Conservation (phyloP, 2,329 filamentous ascomycete species). For the Acrocalymma vagum region DNA sequence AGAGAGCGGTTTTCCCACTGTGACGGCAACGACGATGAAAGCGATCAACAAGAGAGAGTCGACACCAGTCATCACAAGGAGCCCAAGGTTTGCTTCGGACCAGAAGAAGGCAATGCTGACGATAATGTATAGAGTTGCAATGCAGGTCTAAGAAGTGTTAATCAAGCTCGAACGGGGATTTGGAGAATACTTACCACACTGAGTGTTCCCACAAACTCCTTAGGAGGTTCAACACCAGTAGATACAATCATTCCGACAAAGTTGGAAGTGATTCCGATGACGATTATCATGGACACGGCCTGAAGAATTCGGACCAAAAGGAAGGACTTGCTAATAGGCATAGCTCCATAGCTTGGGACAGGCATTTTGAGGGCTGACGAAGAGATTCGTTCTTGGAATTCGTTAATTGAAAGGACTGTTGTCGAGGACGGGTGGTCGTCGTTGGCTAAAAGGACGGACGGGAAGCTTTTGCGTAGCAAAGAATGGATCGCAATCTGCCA, state of each 20-base stretch:
- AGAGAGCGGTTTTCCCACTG: constrained; percentile 81
- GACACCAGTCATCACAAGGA: constrained; percentile 73
- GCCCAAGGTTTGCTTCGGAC: constrained; percentile 78
- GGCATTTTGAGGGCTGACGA: constrained; percentile 59
- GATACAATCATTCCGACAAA: constrained; percentile 81
- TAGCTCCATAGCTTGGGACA: constrained; percentile 71
- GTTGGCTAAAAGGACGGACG: constrained; percentile 27
- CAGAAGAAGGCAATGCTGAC: constrained; percentile 79
- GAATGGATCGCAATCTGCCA: constrained; percentile 45
- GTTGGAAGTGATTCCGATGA: constrained; percentile 83
- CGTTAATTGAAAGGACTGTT: constrained; percentile 17
- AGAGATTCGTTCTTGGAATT: too few relatives aligned
- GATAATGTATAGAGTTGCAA: constrained; percentile 78
- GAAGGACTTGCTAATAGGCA: constrained; percentile 77
- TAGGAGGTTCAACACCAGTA: constrained; percentile 70
- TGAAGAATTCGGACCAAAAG: constrained; percentile 76
- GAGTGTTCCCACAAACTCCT: constrained; percentile 79
- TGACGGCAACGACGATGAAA: constrained; percentile 77
- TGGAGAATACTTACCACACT: constrained; percentile 70
- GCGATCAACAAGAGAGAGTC: constrained; percentile 78
- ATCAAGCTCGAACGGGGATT: constrained; percentile 4
- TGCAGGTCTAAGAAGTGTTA: constrained; percentile 68
- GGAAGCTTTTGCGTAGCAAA: constrained; percentile 32
- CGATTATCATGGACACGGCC: constrained; percentile 73
- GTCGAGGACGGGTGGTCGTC: constrained; percentile 27